Evolutionary conservation across 257 asterid genomes (phyloP), one percentile per base, ranked within the genome.

Genomic region (Solanum neorickii): DNA sequence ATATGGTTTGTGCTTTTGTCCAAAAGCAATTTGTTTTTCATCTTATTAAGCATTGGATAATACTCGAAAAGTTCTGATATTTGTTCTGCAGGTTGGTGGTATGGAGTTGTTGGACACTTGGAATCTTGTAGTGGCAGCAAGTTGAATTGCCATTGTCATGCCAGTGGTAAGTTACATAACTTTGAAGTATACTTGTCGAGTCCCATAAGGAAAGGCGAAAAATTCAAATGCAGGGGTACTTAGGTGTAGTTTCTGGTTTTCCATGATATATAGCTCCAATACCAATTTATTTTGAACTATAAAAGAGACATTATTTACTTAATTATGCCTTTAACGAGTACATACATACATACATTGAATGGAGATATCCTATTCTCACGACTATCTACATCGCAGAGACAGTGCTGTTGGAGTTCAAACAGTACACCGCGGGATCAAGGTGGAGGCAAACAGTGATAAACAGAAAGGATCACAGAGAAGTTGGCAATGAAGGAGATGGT

Each of bases 31-130:
- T 78, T 78, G 66, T 15, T 78, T 15, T 78, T 46, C 14, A 78
- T 78, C 27, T 46, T 23, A 47, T 29, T 9, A 3, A 3, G 29
- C 85, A 80, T 47, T 27, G 85, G 11, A 80, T 80, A 27, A 27
- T 47, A 47, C 68, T 80, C 12, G 3, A 4, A 47, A 46, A 78
- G 14, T 46, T 27, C 16, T 78, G 66, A 27, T 88, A 5, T 56
- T 77, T 89, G 47, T 65, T 69, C 89, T 74, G 85, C 94, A 97
- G 99, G 99, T 87, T 97, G 99, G 99, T 97, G 99, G 99, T 97
- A 95, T 92, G 99, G 99, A 87, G 97, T 94, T 84, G 98, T 95
- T 90, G 99, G 98, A 27, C 99, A 97, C 90, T 89, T 92, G 85
- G 97, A 95, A 83, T 91, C 94, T 23, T 97, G 99, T 93, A 69